Evolutionary conservation across 495 filamentous ascomycete genomes (phyloP), one percentile per base, ranked within the genome.

Genomic region (Barbatosphaeria neglecta): DNA sequence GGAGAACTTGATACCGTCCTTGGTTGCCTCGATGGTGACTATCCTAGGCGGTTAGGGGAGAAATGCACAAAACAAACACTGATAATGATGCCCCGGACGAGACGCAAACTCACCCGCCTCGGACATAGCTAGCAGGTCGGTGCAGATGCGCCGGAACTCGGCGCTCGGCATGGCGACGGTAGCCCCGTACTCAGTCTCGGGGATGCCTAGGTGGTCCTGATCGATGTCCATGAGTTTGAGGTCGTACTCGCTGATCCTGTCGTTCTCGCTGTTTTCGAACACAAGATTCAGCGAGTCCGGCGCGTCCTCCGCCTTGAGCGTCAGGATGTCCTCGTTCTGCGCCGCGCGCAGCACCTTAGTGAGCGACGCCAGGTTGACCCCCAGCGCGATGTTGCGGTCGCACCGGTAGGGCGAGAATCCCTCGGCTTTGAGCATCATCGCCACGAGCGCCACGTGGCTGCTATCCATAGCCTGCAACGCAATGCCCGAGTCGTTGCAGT

Each of bases 221-320:
- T 99, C 92, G 64, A 99, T 96, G 65, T 99, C 92, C 93, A 99
- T 99, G 51, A 99, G 77, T 80, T 99, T 99, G 70, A 99, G 83
- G 68, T 99, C 92, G 65, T 97, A 99, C 68, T 97, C 92, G 73
- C 86, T 92, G 50, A 97, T 77, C 43, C 92, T 73, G 65, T 99
- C 92, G 53, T 78, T 87, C 64, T 86, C 85, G 49, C 50, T 73
- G 68, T 80, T 90, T 81, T 99, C 92, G 63, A 99, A 97, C 52
- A 90, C 80, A 49, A 99, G 74, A 74, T 95, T 97, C 41, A 99
- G 78, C 18, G 85, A 83, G 64, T 99, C 92, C 37, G 92, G 92
- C 13, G 90, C 81, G 67, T 99, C 92, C 55, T 97, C 89, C 13
- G 92, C 92, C 81, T 96, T 97, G 55, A 99, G 72, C 22, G 92